Evolutionary conservation across 2,329 filamentous ascomycete species (phyloP), one percentile per base, ranked within the genome.

Genomic region (Alternaria panax): DNA sequence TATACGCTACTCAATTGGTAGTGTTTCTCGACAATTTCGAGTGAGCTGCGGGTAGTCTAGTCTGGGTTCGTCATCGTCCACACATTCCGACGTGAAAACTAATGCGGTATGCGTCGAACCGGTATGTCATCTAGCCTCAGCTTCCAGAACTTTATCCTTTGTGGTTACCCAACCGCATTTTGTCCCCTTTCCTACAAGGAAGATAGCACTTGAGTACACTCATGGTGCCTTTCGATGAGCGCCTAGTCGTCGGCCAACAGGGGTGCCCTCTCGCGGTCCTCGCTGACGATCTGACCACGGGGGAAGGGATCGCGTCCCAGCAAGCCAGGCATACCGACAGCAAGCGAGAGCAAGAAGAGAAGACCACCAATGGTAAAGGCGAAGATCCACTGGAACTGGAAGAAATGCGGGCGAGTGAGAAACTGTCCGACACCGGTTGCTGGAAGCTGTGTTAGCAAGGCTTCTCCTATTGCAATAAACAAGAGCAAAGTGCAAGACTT

Each of bases 321-420:
- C 72, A 88, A 53, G 22, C 85, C 85, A 0, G 90, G 90, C 32
- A 91, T 78, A 2, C 87, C 89, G 52, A 92, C 82, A 16, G 85
- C 78, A 2, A 91, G 70, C 1, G 90, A 92, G 18, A 87, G 79
- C 20, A 93, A 76, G 75, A 95, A 90, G 53, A 96, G 85, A 25
- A 91, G 75, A 1, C 84, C 86, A 84, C 94, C 93, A 75, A 96
- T 92, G 63, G 88, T 83, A 73, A 96, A 95, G 32, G 92, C 91
- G 76, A 96, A 96, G 79, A 96, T 94, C 92, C 92, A 96, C 80
- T 97, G 93, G 65, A 96, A 83, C 7, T 92, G 91, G 66, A 96
- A 83, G 64, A 90, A 78, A 74, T 95, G 85, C 59, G 89, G 78
- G 75, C 92, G 88, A 70, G 85, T 84, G 51, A 88, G 81, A 80